Conservation (phyloP, 1,284 basidiomycete species). For the Cryptococcus deneoformans region DNA sequence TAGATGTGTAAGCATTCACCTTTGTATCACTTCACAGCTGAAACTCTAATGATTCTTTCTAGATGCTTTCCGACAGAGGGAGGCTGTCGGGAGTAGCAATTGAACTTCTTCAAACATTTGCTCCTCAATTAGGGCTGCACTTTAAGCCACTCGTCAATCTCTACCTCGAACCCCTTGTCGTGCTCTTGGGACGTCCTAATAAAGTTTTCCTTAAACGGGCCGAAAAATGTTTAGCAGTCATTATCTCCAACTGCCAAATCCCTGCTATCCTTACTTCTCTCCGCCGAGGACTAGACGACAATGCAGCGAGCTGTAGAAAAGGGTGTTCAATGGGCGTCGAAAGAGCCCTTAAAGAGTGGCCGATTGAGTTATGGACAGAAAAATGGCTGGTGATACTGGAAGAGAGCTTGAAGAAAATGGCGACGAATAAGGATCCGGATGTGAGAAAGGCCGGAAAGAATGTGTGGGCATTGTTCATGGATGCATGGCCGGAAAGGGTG, state of each 20-base stretch:
- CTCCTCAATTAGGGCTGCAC: constrained; percentile 46
- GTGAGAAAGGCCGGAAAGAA: constrained; percentile 50
- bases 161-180: constrained; percentile 51
- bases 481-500: constrained; percentile 51
- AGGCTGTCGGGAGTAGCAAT: constrained; percentile 52
- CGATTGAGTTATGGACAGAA: constrained; percentile 29
- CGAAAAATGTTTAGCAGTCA: constrained; percentile 49
- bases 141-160: constrained; percentile 50
- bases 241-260: constrained; percentile 51
- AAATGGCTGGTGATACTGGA: constrained; percentile 46
- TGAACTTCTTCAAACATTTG: constrained; percentile 53
- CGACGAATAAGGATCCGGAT: constrained; percentile 52
- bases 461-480: constrained; percentile 49
- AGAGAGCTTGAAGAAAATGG: constrained; percentile 47
- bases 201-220: constrained; percentile 53
- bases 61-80: constrained; percentile 54
- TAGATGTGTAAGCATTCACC: constrained; percentile 39
- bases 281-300: constrained; percentile 47
- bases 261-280: constrained; percentile 44
- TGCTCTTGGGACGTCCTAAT: constrained; percentile 53
- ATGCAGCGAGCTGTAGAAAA: constrained; percentile 45
- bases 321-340: constrained; percentile 32
- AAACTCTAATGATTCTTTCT: neutral
- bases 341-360: constrained; percentile 37
- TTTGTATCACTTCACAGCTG: neutral